Conservation (phyloP, 2,329 filamentous ascomycete genomes). For the Clonostachys sp. region DNA sequence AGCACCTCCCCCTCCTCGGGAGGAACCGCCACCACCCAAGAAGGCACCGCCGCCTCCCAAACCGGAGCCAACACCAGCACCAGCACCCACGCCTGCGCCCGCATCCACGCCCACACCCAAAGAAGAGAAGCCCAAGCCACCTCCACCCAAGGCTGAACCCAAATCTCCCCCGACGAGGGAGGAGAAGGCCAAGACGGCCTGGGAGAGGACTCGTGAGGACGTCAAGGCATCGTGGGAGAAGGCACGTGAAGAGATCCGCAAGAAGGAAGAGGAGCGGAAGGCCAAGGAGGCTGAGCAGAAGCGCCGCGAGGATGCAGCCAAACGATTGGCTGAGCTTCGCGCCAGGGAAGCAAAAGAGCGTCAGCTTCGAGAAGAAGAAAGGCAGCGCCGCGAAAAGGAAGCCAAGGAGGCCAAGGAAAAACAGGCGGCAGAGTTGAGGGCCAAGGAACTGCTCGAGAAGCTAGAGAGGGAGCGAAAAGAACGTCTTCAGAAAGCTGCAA, state of each 20-base stretch:
- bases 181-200: slow-evolving; percentile 10
- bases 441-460: slow-evolving; percentile 13
- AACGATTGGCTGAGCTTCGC: slow-evolving; percentile 46
- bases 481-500: slow-evolving; percentile 15
- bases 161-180: slow-evolving; percentile 6
- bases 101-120: slow-evolving; percentile 5
- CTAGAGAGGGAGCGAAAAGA: slow-evolving; percentile 15
- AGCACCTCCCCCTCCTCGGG: background rate
- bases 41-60: slow-evolving; percentile 6
- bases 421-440: slow-evolving; percentile 19
- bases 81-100: slow-evolving; percentile 2
- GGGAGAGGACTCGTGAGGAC: slow-evolving; percentile 13
- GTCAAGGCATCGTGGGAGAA: slow-evolving; percentile 59
- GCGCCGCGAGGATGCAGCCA: slow-evolving; percentile 50
- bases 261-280: slow-evolving; percentile 60
- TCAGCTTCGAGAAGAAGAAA: slow-evolving; percentile 32
- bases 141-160: slow-evolving; percentile 12
- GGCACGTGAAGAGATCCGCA: slow-evolving; percentile 62
- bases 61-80: slow-evolving; percentile 9
- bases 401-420: slow-evolving; percentile 23
- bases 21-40: slow-evolving; percentile 3
- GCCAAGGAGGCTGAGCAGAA: slow-evolving; percentile 57
- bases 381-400: slow-evolving; percentile 39
- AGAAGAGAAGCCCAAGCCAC: slow-evolving; percentile 13
- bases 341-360: slow-evolving; percentile 50